Percentiles rank a stretch among this genome's conserved stretches.
These are phyloP conservation scores for Penicillium odoratum DNA, from an alignment of 495 filamentous ascomycete species.

Conservation along the genomic window DNA sequence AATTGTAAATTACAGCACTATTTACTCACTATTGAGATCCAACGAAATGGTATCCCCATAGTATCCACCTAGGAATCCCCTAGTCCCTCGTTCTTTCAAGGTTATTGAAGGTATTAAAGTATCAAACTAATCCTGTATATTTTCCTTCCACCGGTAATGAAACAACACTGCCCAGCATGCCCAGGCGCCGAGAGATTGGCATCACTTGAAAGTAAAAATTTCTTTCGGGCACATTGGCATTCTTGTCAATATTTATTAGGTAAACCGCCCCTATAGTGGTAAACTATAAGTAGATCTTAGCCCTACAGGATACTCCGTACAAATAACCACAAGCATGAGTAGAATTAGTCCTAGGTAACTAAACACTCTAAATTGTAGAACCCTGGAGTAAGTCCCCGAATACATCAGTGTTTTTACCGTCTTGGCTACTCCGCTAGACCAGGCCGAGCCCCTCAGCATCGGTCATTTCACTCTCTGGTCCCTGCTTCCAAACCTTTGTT, in stretches of 20 bases:
- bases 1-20: not conserved
- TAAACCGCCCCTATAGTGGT: slow-evolving; percentile 8
- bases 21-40: not conserved
- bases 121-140: not conserved
- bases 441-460: not conserved
- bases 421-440: not conserved
- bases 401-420: slow-evolving; percentile 1
- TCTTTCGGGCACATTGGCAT: slow-evolving; percentile 5
- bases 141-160: not conserved
- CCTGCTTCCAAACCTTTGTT: not conserved
- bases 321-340: not conserved
- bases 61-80: slow-evolving; percentile 1
- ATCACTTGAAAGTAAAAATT: slow-evolving; percentile 15
- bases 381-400: not conserved
- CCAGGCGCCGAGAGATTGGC: slow-evolving; percentile 40
- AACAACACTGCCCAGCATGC: slow-evolving; percentile 25
- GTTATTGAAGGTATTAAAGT: slow-evolving; percentile 3
- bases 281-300: not conserved
- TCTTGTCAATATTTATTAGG: slow-evolving; percentile 25
- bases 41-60: not conserved
- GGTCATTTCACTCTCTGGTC: not conserved
- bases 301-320: not conserved
- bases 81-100: not conserved
- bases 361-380: not conserved
- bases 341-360: too few relatives aligned